Evolutionary conservation across 169 alveolate species (phyloP).

Genomic region (Eimeria falciformis): DNA sequence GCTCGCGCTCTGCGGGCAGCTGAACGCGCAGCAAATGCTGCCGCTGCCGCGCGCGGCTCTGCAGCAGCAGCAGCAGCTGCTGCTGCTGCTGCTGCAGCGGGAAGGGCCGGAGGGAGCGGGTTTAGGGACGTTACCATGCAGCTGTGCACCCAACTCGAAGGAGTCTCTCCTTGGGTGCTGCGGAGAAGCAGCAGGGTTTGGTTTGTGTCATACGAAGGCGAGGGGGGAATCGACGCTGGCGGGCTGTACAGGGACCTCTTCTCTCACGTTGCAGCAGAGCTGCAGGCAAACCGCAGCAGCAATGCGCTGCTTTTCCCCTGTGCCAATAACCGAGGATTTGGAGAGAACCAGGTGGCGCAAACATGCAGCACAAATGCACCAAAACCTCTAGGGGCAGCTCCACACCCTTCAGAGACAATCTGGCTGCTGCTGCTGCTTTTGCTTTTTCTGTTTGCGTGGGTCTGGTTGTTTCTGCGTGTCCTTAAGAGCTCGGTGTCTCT

Average conservation of each 20-base stretch:
- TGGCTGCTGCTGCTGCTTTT: neutral
- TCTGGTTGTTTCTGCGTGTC: too few species aligned
- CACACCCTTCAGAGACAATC: neutral
- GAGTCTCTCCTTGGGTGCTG: conserved; percentile 80
- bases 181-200: conserved; percentile 83
- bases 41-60: conserved; percentile 28
- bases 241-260: conserved; percentile 92
- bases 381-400: too few species aligned
- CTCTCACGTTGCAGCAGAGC: conserved; percentile 87
- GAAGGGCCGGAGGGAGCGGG: conserved; percentile 80
- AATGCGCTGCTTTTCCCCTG: conserved; percentile 87
- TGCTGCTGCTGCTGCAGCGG: neutral
- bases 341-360: conserved; percentile 83
- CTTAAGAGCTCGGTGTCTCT: neutral
- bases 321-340: conserved; percentile 86
- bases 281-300: conserved; percentile 83
- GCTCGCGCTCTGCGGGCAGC: conserved; percentile 77
- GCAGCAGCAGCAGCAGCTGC: neutral
- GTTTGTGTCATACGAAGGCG: conserved; percentile 89
- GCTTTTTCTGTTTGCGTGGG: neutral
- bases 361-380: too few species aligned
- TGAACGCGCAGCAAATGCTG: conserved; percentile 83
- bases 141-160: conserved; percentile 81
- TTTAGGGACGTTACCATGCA: conserved; percentile 90
- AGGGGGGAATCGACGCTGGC: conserved; percentile 94